Conservation (phyloP, 768 basidiomycete species). For the Leucosporidium creatinivorum region DNA sequence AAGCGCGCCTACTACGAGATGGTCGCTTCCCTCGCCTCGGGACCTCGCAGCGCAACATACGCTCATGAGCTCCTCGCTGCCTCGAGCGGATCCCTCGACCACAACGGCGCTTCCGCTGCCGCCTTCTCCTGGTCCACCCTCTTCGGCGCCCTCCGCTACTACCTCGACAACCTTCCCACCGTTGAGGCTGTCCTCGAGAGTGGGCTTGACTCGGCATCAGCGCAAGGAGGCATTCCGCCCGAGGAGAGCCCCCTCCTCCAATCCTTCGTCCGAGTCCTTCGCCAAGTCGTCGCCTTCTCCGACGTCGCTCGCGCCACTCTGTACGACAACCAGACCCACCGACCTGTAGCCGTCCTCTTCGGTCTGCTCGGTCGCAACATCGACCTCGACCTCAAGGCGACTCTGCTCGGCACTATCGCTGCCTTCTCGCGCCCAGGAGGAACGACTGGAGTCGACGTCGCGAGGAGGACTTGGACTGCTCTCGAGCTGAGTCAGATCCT, state of each 20-base stretch:
- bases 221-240: slow-evolving; percentile 43
- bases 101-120: slow-evolving; percentile 37
- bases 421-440: slow-evolving; percentile 72
- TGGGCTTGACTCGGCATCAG: slow-evolving; percentile 4
- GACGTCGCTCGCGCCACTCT: slow-evolving; percentile 71
- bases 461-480: slow-evolving; percentile 69
- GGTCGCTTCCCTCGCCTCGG: slow-evolving; percentile 74
- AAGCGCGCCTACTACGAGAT: slow-evolving; percentile 78
- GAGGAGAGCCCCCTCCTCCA: slow-evolving; percentile 72
- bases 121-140: slow-evolving; percentile 71
- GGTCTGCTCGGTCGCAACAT: slow-evolving; percentile 68
- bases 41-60: slow-evolving; percentile 74
- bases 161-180: slow-evolving; percentile 56
- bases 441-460: slow-evolving; percentile 61
- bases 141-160: slow-evolving; percentile 66
- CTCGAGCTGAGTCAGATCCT: slow-evolving; percentile 74
- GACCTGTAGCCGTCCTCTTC: slow-evolving; percentile 71
- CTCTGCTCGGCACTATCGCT: slow-evolving; percentile 68
- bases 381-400: slow-evolving; percentile 85
- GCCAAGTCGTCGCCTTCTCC: slow-evolving; percentile 66
- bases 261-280: slow-evolving; percentile 70
- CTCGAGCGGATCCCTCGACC: slow-evolving; percentile 45
- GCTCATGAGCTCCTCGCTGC: slow-evolving; percentile 82
- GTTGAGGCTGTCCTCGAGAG: slow-evolving; percentile 45
- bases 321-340: slow-evolving; percentile 66